Evolutionary conservation across 305 asterid genomes (phyloP).

Genomic region (Fraxinus angustifolia): DNA sequence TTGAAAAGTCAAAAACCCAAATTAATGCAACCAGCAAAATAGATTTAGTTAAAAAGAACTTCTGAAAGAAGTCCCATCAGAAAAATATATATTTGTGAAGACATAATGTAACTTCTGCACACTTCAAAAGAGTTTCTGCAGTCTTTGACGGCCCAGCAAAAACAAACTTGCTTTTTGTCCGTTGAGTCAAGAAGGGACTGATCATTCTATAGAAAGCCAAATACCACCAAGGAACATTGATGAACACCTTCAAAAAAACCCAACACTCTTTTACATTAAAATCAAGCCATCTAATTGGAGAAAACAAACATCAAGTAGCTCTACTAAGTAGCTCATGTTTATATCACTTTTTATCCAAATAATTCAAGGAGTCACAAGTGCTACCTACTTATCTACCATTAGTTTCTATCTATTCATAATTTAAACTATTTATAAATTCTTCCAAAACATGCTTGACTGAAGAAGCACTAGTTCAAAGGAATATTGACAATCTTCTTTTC

Average conservation of each 20-base stretch:
- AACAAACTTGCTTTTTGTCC: conserved; percentile 86
- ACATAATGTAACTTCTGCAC: conserved; percentile 24
- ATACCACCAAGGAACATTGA: conserved; percentile 98
- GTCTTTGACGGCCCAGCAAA: conserved; percentile 78
- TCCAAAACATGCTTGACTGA: background rate
- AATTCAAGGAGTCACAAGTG: background rate
- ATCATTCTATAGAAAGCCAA: conserved; percentile 84
- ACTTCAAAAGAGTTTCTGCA: conserved; percentile 84
- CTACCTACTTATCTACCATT: too few species aligned
- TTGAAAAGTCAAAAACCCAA: background rate
- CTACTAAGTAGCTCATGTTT: background rate
- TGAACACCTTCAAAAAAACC: conserved; percentile 52
- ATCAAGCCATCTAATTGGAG: background rate
- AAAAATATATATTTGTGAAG: background rate
- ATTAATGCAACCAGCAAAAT: background rate
- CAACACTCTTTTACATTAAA: background rate
- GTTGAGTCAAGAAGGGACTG: conserved; percentile 78
- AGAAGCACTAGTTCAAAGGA: background rate
- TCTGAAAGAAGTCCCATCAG: background rate
- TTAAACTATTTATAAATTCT: background rate
- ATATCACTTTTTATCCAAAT: background rate
- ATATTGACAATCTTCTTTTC: background rate
- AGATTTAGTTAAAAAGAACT: background rate
- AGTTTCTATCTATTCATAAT: background rate
- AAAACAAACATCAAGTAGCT: background rate